Base-by-base conservation (phyloP, 139 green algal species). In the Tetradesmus lagerheimii region DNA sequence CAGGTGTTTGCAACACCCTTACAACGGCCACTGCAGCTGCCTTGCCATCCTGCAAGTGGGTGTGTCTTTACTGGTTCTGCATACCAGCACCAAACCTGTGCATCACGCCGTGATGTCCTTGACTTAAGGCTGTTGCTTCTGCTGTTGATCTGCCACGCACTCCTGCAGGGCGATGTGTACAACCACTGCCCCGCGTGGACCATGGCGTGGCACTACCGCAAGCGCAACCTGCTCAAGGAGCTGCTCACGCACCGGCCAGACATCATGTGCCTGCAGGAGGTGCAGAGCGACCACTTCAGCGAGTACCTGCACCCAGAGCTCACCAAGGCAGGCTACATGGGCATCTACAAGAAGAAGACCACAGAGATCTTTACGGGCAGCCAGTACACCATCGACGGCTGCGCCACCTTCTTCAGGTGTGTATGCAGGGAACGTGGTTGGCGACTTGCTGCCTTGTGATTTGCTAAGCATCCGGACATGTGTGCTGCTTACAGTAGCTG, bases 311-410 rank as follows among this genome's bases (percentile, higher is more conserved):
- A 88, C 31, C 87, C 87, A 2, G 79, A 83, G 79, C 62, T 78
- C 95, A 96, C 74, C 37, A 95, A 97, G 88, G 92, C 94, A 0
- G 98, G 98, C n/a, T 99, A 99, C 91, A 94, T 95, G 31, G 94
- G 96, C 83, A 97, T 99, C 87, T 99, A 98, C 95, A 99, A 99
- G 95, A 99, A 99, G 95, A 99, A 99, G 93, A 99, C 98, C 8
- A 95, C 94, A 11, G 97, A 99, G 93, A 92, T 99, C 43, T 99
- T 96, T 91, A 97, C 95, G 0, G 92, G 92, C 64, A 95, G 94
- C 86, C 96, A 95, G 74, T 99, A 98, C 89, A 96, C 97, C 67
- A 99, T 99, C 57, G 98, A 99, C 90, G 98, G 98, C 41, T 99
- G 98, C 83, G 98, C 98, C 29, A 99, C 98, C 14, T 99, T 99